Evolutionary conservation across 2,329 filamentous ascomycete species (phyloP).

Genomic region (Microdochium bolleyi): DNA sequence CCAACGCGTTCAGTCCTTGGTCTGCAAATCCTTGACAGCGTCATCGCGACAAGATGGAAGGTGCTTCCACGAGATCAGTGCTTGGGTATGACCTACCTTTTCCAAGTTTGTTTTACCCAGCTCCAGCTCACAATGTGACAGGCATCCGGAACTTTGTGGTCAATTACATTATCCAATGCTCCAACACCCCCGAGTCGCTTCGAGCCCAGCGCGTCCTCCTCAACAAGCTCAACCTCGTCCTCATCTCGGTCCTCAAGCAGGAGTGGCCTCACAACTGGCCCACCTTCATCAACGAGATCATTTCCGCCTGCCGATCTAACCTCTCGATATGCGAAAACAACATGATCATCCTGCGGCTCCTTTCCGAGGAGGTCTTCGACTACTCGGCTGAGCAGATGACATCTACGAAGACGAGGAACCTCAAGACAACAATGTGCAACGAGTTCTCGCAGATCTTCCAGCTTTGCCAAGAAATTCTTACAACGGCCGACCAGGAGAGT

Average conservation of each 20-base stretch:
- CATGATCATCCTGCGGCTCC: slow-evolving; percentile 91
- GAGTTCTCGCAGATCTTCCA: slow-evolving; percentile 99
- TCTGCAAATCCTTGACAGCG: slow-evolving; percentile 92
- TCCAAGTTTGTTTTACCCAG: background rate
- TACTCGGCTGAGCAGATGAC: slow-evolving; percentile 99
- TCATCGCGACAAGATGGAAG: slow-evolving; percentile 99
- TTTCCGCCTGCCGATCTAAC: slow-evolving; percentile 89
- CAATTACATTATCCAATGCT: slow-evolving; percentile 94
- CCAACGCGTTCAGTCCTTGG: slow-evolving; percentile 61
- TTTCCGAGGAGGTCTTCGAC: slow-evolving; percentile 98
- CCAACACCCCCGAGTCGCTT: slow-evolving; percentile 80
- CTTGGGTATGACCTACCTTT: slow-evolving; percentile 51
- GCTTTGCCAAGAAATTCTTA: slow-evolving; percentile 91
- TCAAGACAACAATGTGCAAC: slow-evolving; percentile 98
- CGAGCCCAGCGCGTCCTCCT: slow-evolving; percentile 79
- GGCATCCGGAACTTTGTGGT: slow-evolving; percentile 99
- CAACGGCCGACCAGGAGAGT: slow-evolving; percentile 78
- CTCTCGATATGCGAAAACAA: slow-evolving; percentile 99
- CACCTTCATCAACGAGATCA: slow-evolving; percentile 99
- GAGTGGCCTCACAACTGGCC: slow-evolving; percentile 99
- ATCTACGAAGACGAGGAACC: slow-evolving; percentile 89
- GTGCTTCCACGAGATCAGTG: slow-evolving; percentile 93
- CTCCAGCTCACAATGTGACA: slow-evolving; percentile 23
- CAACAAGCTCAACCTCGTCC: slow-evolving; percentile 96
- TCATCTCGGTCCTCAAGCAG: slow-evolving; percentile 96